Conservation (phyloP, 257 asterid species). For the Plantago elongata region DNA sequence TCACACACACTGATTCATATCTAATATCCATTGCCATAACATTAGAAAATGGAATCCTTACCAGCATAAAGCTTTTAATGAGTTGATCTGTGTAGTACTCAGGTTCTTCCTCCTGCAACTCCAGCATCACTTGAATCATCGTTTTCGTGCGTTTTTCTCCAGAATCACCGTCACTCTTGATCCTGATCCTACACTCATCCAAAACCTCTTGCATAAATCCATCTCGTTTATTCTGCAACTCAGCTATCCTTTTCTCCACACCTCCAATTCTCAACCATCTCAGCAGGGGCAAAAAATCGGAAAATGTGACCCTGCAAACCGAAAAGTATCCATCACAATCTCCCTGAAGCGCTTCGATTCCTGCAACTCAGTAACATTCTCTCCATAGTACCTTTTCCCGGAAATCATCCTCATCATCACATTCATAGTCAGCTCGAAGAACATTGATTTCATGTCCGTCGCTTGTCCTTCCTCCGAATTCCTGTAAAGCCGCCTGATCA, state of each 20-base stretch:
- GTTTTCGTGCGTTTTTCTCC: constrained; percentile 29
- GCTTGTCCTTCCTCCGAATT: constrained; percentile 13
- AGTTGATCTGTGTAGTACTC: constrained; percentile 41
- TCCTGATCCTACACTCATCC: constrained; percentile 28
- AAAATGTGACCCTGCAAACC: constrained; percentile 20
- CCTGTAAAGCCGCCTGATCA: constrained; percentile 27
- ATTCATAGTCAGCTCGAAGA: constrained; percentile 38
- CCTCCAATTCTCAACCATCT: constrained; percentile 37
- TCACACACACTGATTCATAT: no score
- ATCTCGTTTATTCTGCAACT: constrained; percentile 39
- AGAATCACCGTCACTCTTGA: constrained; percentile 15
- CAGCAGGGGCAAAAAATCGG: constrained; percentile 46
- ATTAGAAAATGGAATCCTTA: constrained; percentile 5
- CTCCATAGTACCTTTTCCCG: constrained; percentile 45
- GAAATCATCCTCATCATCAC: constrained; percentile 54
- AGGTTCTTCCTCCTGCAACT: constrained; percentile 45
- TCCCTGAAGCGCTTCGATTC: constrained; percentile 44
- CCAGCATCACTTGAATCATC: constrained; percentile 39
- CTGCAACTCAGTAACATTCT: constrained; percentile 34
- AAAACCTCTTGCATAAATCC: constrained; percentile 45
- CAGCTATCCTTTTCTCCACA: constrained; percentile 31
- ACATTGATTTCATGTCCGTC: constrained; percentile 45
- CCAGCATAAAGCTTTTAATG: constrained; percentile 45
- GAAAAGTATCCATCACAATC: constrained; percentile 30
- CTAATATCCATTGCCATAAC: no score